Evolutionary conservation across 805 yeast genomes (phyloP).

Genomic region (Vanderwaltozyma polyspora): DNA sequence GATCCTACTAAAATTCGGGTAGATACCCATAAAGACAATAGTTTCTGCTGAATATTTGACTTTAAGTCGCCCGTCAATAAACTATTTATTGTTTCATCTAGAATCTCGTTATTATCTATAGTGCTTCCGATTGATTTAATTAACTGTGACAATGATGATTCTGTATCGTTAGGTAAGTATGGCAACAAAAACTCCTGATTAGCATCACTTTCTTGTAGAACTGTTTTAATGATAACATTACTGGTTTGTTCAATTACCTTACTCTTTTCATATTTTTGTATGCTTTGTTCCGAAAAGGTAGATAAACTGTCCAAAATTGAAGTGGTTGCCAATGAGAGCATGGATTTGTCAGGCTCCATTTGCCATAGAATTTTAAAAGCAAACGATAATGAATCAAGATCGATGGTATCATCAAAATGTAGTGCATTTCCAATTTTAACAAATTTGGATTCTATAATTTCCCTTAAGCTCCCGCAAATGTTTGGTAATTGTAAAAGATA

Average conservation of each 20-base stretch:
- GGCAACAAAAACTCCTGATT: slow-evolving; percentile 9
- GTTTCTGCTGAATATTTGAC: too few relatives aligned
- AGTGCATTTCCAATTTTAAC: slow-evolving; percentile 4
- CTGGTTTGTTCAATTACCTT: slow-evolving; percentile 6
- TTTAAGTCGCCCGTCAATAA: too few relatives aligned
- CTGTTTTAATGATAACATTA: slow-evolving; percentile 9
- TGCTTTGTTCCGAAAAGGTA: too few relatives aligned
- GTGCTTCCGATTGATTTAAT: too few relatives aligned
- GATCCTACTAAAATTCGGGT: too few relatives aligned
- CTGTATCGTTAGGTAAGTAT: slow-evolving; percentile 8
- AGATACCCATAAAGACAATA: too few relatives aligned
- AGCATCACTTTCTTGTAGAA: not conserved
- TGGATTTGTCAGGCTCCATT: too few relatives aligned
- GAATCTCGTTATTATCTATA: not conserved
- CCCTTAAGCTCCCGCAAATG: slow-evolving; percentile 2
- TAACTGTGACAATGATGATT: not conserved
- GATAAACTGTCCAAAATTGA: too few relatives aligned
- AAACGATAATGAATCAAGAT: slow-evolving; percentile 5
- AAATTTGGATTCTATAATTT: slow-evolving; percentile 5
- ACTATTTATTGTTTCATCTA: too few relatives aligned
- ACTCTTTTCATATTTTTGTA: slow-evolving; percentile 10
- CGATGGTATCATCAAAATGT: slow-evolving; percentile 8
- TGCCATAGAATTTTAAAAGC: slow-evolving; percentile 7
- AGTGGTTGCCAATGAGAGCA: too few relatives aligned
- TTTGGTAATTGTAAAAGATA: slow-evolving; percentile 5